Base-by-base conservation (phyloP, 305 asterid species). In the Nicotiana rustica region DNA sequence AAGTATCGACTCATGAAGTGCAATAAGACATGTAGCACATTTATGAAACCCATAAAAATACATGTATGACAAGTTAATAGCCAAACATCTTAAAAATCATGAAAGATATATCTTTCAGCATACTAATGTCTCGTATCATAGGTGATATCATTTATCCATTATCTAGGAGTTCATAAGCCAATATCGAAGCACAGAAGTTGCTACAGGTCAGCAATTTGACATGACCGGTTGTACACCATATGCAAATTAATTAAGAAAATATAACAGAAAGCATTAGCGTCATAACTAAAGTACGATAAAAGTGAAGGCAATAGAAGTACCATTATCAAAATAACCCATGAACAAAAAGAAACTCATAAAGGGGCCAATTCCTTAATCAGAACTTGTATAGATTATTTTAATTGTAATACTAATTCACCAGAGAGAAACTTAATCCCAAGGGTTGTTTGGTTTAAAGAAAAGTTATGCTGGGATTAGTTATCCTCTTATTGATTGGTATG, bases 71-170 rank as follows among this genome's bases (percentile, higher is more conserved):
- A 47, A 44, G 62, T 73, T 47, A 73, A 44, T 12, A 44, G 52
- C 44, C 79, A 73, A 73, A 49, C 19, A 14, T 73, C 21, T 73
- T 47, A 6, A 73, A 71, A 55, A 13, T 35, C 64, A 49, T 49
- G 79, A 14, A 14, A 47, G 44, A 49, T 19, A 21, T 73, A 21
- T 73, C 13, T 6, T 44, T 47, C 18, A 44, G 15, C 38, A 69
- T 38, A 71, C 21, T 5, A 61, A 21, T 21, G 61, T 47, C 61
- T 25, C 25, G 41, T 10, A 47, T 13, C 10, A 71, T 21, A 4
- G 60, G 47, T 41, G 36, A 19, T 41, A n/a, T 71, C 79, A 71
- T 49, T 73, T 5, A 29, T 10, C 41, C 64, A 73, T 73, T 14
- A 73, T 73, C 38, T 47, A 71, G 13, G 1, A 44, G 47, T 71